Evolutionary conservation across 1,139 yeast species (phyloP).

Genomic region (Lodderomyces beijingensis): DNA sequence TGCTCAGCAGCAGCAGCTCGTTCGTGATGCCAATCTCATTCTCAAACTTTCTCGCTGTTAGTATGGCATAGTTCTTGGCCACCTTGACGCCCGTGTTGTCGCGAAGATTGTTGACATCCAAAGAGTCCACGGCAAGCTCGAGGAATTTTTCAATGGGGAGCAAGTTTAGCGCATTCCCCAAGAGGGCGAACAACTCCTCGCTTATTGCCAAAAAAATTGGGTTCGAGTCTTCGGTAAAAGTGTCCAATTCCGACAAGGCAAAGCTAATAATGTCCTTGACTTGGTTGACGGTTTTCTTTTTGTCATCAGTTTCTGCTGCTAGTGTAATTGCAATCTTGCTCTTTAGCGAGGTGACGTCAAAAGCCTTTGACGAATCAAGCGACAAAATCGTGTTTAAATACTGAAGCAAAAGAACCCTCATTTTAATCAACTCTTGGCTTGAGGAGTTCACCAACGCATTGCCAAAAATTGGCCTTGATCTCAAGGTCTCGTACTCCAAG

Average conservation of each 20-base stretch:
- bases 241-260: constrained; percentile 34
- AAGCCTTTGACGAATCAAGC: constrained; percentile 11
- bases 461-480: constrained; percentile 61
- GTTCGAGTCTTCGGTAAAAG: constrained; percentile 16
- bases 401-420: constrained; percentile 51
- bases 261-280: constrained; percentile 44
- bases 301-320: constrained; percentile 29
- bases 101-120: constrained; percentile 41
- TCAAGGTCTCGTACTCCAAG: constrained; percentile 33
- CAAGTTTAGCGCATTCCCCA: constrained; percentile 60
- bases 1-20: not conserved
- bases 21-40: constrained; percentile 1
- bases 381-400: constrained; percentile 24
- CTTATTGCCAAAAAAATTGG: constrained; percentile 19
- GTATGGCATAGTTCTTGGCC: constrained; percentile 51
- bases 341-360: constrained; percentile 46
- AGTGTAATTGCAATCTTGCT: constrained; percentile 56
- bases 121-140: constrained; percentile 54
- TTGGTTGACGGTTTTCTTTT: constrained; percentile 26
- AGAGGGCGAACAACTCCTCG: constrained; percentile 37
- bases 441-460: constrained; percentile 52
- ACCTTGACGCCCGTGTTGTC: constrained; percentile 34
- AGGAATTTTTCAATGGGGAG: constrained; percentile 75
- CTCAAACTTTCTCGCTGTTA: constrained; percentile 69
- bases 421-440: constrained; percentile 42